Evolutionary conservation across 768 basidiomycete genomes (phyloP).

Genomic region (Xerocomellus dryophilus): DNA sequence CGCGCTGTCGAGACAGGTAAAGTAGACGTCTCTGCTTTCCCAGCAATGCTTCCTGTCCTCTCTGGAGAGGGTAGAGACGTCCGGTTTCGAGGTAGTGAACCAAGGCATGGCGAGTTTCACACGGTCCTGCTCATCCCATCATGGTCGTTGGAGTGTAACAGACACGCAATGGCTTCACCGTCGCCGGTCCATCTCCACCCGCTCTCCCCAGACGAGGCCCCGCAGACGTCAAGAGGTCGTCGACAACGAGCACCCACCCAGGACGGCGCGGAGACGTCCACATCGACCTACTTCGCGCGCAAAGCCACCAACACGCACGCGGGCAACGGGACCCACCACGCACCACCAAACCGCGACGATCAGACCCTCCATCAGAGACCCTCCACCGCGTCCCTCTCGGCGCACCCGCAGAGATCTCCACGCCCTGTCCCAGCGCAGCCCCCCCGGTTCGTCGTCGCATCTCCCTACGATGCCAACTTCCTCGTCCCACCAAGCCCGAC

Average conservation of each 20-base stretch:
- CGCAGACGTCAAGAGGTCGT: constrained; percentile 41
- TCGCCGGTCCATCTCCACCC: constrained; percentile 69
- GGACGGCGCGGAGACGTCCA: constrained; percentile 19
- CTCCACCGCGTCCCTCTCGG: constrained; percentile 39
- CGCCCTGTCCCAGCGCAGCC: constrained; percentile 25
- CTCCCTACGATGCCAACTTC: constrained; percentile 31
- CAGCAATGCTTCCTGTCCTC: constrained; percentile 81
- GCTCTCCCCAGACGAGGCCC: constrained; percentile 55
- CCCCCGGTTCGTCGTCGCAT: constrained; percentile 42
- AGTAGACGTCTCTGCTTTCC: constrained; percentile 81
- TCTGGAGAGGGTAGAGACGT: constrained; percentile 45
- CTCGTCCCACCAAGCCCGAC: constrained; percentile 38
- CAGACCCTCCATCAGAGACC: constrained; percentile 24
- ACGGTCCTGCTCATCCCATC: constrained; percentile 6
- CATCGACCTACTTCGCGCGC: constrained; percentile 43
- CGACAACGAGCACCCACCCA: constrained; percentile 41
- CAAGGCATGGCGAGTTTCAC: constrained; percentile 25
- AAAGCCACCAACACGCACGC: constrained; percentile 34
- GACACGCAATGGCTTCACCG: constrained; percentile 24
- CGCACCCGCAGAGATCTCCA: constrained; percentile 32
- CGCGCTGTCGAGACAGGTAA: constrained; percentile 71
- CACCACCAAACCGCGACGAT: background rate
- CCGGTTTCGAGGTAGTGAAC: constrained; percentile 38
- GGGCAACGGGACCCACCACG: background rate
- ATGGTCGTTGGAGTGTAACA: constrained; percentile 10